Evolutionary conservation across 495 filamentous ascomycete species (phyloP), one percentile per base, ranked within the genome.

Genomic region (Tuber melanosporum): DNA sequence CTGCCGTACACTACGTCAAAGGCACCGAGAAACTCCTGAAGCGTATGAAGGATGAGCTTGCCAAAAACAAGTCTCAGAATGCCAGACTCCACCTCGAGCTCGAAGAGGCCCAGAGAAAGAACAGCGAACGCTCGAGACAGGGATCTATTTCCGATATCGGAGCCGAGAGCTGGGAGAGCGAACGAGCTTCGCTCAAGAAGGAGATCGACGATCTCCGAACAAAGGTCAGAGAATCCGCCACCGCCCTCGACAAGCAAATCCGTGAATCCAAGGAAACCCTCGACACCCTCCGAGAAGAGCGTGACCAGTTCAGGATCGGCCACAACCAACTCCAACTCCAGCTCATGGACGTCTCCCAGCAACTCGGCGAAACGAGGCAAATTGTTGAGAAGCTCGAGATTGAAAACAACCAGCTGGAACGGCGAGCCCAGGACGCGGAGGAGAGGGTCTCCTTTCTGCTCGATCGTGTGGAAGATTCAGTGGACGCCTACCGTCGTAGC

Each of bases 1-100:
- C 96, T n/a, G 94, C 96, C 19, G 94, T 98, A n/a, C 94, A 97
- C 85, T 99, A 99, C 83, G 93, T 99, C 78, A 96, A 97, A 83
- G 96, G 95, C 62, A 98, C 95, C 1, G 96, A 99, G 85, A 98
- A 97, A 88, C 97, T 99, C 93, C 88, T 99, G 41, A 94, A 95
- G 85, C 94, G 94, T 81, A 97, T 99, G 90, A 98, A 99, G 87
- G 94, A 97, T 79, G 95, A 99, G 84, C 87, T 98, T 19, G 86
- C 90, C 52, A 93, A 94, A 49, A 94, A 94, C 84, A 98, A 97
- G 87, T 85, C 89, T 57, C 91, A 94, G 71, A 97, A 97, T 80
- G 86, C 87, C n/a, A 91, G 91, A 75, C 84, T 98, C 47, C 94
- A 96, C 84, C 89, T 89, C 47, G 92, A 97, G 78, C 85, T 98